These are phyloP conservation scores for Thermochaetoides thermophila DNA, from an alignment of 495 filamentous ascomycete genomes.

Conservation along the genomic window DNA sequence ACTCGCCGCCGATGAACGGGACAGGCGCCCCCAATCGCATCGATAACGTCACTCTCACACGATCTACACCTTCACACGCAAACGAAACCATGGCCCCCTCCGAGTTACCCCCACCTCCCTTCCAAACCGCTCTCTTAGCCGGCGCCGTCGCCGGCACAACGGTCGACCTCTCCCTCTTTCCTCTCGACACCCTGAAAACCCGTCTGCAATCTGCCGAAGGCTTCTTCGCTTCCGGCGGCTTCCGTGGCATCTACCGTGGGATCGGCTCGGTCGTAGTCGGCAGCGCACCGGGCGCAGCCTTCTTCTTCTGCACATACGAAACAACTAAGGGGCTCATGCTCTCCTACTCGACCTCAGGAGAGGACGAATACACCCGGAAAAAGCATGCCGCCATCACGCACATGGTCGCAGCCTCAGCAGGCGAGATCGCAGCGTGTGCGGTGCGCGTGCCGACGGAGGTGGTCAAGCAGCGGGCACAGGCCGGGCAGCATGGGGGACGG, in stretches of 20 bases:
- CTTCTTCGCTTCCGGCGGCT: slow-evolving; percentile 63
- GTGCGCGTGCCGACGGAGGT: slow-evolving; percentile 93
- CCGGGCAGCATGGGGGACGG: slow-evolving; percentile 47
- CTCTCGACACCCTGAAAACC: slow-evolving; percentile 84
- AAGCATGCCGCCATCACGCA: slow-evolving; percentile 35
- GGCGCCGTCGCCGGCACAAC: slow-evolving; percentile 75
- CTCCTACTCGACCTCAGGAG: too few relatives aligned
- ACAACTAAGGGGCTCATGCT: too few relatives aligned
- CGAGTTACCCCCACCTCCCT: slow-evolving; percentile 25
- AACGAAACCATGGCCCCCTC: slow-evolving; percentile 1
- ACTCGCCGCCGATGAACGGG: too few relatives aligned
- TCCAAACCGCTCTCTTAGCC: slow-evolving; percentile 44
- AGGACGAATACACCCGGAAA: too few relatives aligned
- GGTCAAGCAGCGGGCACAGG: slow-evolving; percentile 91
- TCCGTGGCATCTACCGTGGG: slow-evolving; percentile 57
- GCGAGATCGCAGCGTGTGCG: slow-evolving; percentile 85
- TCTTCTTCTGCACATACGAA: slow-evolving; percentile 98
- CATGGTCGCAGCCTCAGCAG: slow-evolving; percentile 75
- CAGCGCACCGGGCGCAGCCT: slow-evolving; percentile 91
- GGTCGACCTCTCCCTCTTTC: slow-evolving; percentile 81
- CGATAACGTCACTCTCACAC: neutral
- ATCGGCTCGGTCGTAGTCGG: slow-evolving; percentile 62
- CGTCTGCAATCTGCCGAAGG: slow-evolving; percentile 78
- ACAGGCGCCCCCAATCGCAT: too few relatives aligned
- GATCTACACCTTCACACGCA: neutral